Evolutionary conservation across 179 eudicot genomes (phyloP).

Genomic region (Corrigiola litoralis): DNA sequence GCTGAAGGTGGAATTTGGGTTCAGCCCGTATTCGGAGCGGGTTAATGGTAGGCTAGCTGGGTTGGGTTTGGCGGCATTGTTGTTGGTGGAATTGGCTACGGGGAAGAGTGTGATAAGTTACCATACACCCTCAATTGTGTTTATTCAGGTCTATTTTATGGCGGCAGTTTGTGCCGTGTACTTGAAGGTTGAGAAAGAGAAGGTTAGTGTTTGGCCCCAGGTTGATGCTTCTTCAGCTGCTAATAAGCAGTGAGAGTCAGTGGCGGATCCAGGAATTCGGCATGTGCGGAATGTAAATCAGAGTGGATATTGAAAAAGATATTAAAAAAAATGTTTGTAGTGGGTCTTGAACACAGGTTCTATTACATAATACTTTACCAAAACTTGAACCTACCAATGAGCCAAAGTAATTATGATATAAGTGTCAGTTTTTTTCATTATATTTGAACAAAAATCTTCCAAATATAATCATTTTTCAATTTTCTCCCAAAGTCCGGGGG

Average conservation of each 20-base stretch:
- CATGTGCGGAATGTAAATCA: too few relatives aligned
- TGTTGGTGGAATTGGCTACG: constrained; percentile 82
- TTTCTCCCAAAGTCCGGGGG: too few relatives aligned
- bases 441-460: too few relatives aligned
- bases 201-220: constrained; percentile 75
- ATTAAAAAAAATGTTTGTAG: too few relatives aligned
- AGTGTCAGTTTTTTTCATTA: too few relatives aligned
- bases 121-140: constrained; percentile 65
- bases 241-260: background rate
- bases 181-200: constrained; percentile 80
- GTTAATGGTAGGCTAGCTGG: constrained; percentile 70
- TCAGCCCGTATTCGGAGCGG: constrained; percentile 70
- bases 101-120: constrained; percentile 71
- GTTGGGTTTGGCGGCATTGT: constrained; percentile 58
- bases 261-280: too few relatives aligned
- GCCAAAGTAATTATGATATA: too few relatives aligned
- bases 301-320: too few relatives aligned
- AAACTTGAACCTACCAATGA: too few relatives aligned
- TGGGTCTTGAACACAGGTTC: too few relatives aligned
- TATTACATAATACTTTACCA: too few relatives aligned
- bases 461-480: too few relatives aligned
- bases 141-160: constrained; percentile 74
- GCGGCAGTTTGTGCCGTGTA: constrained; percentile 63
- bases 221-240: background rate
- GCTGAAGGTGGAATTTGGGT: constrained; percentile 85